These are phyloP conservation scores for Ustanciosporium gigantosporum DNA, from an alignment of 1,284 basidiomycete species.

Conservation along the genomic window DNA sequence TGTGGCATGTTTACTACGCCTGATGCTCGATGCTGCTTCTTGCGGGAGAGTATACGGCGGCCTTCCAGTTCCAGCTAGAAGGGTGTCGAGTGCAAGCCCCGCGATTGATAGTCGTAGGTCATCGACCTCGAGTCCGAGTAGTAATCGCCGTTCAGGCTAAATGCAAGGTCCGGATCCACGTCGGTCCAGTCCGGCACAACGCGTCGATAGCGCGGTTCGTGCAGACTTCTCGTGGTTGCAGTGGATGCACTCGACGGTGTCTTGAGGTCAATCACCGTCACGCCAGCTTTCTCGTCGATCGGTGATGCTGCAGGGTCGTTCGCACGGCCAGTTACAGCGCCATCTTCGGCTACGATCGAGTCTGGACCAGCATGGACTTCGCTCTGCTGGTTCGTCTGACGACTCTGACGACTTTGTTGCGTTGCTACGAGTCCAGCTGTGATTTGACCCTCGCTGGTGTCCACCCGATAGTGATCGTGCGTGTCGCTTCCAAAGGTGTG, in stretches of 20 bases:
- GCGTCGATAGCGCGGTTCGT: constrained; percentile 6
- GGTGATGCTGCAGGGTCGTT: constrained; percentile 1
- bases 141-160: constrained; percentile 31
- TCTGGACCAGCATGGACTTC: no score
- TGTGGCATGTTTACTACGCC: no score
- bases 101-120: constrained; percentile 36
- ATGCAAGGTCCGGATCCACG: constrained; percentile 35
- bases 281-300: constrained; percentile 7
- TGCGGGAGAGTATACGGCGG: no score
- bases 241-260: background rate
- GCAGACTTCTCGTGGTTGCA: constrained; percentile 5
- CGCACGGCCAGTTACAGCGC: background rate
- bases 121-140: constrained; percentile 22
- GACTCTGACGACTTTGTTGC: constrained; percentile 1
- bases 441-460: constrained; percentile 15
- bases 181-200: constrained; percentile 39
- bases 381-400: background rate
- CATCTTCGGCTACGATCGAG: constrained; percentile 2
- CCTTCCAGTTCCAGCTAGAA: no score
- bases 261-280: constrained; percentile 5
- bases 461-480: constrained; percentile 21
- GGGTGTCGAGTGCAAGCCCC: constrained; percentile 25
- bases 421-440: constrained; percentile 16
- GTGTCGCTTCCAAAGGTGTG: constrained; percentile 24
- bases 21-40: no score